Base-by-base conservation (phyloP, 306 rosid species). In the Fragaria ananassa region DNA sequence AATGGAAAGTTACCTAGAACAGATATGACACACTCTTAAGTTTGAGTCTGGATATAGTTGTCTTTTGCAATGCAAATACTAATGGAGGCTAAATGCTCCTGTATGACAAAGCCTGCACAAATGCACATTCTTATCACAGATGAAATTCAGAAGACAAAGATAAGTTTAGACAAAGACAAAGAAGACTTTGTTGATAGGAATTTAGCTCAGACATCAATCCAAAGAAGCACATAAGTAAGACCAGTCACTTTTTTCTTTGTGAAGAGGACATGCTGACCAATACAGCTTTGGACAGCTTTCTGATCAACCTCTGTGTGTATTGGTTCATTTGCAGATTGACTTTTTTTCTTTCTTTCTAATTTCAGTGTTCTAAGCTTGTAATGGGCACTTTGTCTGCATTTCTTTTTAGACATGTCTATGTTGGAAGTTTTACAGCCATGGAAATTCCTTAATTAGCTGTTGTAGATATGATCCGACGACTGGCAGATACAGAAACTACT, bases 401-500 rank as follows among this genome's bases (percentile, higher is more conserved):
- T 63, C 47, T 23, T 58, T 63, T 64, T 39, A 65, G 44, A 46
- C 31, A 8, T 23, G 34, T 46, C 35, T 61, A 29, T 75, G 60
- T 76, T 83, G 70, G 61, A 57, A 78, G 47, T 2, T 11, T 60
- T 57, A 74, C 57, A 44, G 61, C 78, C 79, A 11, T 73, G 70
- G 66, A 82, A 23, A 34, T 71, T 86, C 82, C 91, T 90, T 87
- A 79, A 91, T 81, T 56, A 81, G 47, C 76, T 72, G 66, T 71
- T 50, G 34, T 85, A 95, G 99, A 95, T 82, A 95, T 92, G 99
- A 90, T 95, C 76, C 97, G 96, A 10, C 90, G 97, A 46, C 81
- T 92, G 86, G 96, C 97, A 21, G 99, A 95, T 82, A 74, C 85
- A 76, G 90, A 91, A 23, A 89, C 80, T 79, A 92, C 99, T 29